Conservation (phyloP, 1,284 basidiomycete species). For the Rhodotorula sp. region DNA sequence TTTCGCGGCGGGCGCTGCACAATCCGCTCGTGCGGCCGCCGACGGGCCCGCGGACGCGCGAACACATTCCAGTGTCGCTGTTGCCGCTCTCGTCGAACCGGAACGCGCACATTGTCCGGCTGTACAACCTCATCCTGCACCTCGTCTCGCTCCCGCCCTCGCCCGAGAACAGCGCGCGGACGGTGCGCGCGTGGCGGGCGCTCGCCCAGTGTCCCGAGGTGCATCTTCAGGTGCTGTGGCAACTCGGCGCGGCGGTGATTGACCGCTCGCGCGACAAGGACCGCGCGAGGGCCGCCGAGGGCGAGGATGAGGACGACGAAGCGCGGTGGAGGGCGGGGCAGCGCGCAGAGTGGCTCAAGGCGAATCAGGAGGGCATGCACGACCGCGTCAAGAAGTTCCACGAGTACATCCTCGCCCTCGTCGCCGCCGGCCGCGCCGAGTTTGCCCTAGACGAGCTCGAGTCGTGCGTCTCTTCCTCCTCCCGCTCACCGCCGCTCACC, state of each 20-base stretch:
- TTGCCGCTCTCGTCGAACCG: constrained; percentile 15
- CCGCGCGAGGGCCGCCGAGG: background rate
- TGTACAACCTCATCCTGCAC: constrained; percentile 35
- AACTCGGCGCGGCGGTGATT: constrained; percentile 25
- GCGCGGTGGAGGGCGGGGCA: background rate
- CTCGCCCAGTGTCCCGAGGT: constrained; percentile 35
- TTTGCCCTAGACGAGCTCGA: constrained; percentile 42
- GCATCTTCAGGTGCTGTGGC: constrained; percentile 32
- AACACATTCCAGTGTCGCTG: constrained; percentile 10
- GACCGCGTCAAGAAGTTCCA: constrained; percentile 35
- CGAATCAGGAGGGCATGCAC: constrained; percentile 27
- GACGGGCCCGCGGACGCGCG: constrained; percentile 7
- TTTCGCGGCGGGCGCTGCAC: constrained; percentile 11
- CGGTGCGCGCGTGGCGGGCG: constrained; percentile 30
- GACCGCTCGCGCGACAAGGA: constrained; percentile 12
- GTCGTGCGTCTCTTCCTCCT: constrained; percentile 16
- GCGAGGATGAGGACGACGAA: constrained; percentile 16
- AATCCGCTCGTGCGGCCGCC: constrained; percentile 21
- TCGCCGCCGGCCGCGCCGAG: constrained; percentile 19
- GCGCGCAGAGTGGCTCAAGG: constrained; percentile 37
- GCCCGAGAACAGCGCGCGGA: constrained; percentile 14
- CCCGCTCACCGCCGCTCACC: background rate
- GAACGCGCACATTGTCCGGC: constrained; percentile 29
- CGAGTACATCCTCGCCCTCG: constrained; percentile 37
- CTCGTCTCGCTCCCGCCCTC: constrained; percentile 33